Base-by-base conservation (phyloP, 768 basidiomycete genomes). In the Xerocomus potaroensis region DNA sequence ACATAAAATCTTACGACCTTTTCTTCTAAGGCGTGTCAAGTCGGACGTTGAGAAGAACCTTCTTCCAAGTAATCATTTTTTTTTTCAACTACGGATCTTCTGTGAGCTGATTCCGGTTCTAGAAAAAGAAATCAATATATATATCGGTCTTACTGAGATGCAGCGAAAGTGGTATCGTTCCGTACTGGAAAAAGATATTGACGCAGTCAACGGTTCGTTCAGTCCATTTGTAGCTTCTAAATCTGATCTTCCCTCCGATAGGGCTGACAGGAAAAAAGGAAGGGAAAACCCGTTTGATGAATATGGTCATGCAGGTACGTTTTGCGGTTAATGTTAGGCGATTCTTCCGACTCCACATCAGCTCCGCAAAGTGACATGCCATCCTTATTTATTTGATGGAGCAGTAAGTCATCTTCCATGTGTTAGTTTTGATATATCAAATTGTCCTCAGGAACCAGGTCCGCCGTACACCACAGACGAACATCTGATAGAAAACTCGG, bases 51-150 rank as follows among this genome's bases (percentile, higher is more conserved):
- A 99, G 74, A 97, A 98, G 72, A 91, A 81, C 49, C 74, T 98
- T 35, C 65, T 98, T 51, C 96, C 95, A 1, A 98, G 90, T 87
- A 64, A 43, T 79, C 59, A 1, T 10, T 6, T 5, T 6, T 9
- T 19, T 14, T 18, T 43, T 41, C n/a, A n/a, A 6, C 10, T 14
- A 14, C 0, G 32, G 3, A 3, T 5, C 11, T 15, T 15, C 38
- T 41, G 14, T 22, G 2, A 11, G 35, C 26, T 45, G 35, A 54
- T 29, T 16, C 4, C 43, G 18, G 47, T 46, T 43, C 36, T 55
- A 91, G 88, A 98, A 72, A 98, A 97, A 72, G 96, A 98, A 61
- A 93, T 98, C 65, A 99, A 98, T 59, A 91, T 98, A 35, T 99
- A 98, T 48, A 88, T 99, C 41, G 94, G 94, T 41, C 78, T 98